A percentile compares a stretch with the other conserved stretches of the same genome.
Evolutionary conservation across 257 asterid genomes (phyloP).

Genomic region (Handroanthus guayacan): DNA sequence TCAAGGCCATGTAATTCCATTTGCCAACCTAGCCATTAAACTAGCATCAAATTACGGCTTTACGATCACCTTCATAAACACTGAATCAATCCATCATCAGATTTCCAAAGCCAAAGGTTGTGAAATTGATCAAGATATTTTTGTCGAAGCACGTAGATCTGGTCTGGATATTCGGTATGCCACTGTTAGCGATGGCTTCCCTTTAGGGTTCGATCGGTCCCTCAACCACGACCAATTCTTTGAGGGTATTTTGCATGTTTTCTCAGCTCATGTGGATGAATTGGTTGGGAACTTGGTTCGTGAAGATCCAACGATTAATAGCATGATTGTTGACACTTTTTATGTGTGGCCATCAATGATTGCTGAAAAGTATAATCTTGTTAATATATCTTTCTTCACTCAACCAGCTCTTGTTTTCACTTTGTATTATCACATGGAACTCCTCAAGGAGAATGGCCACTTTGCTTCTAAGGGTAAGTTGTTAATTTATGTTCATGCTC

Average conservation of each 20-base stretch:
- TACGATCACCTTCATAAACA: conserved; percentile 54
- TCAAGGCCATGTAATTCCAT: conserved; percentile 56
- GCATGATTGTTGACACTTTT: conserved; percentile 57
- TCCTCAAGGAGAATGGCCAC: conserved; percentile 51
- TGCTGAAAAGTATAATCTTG: conserved; percentile 51
- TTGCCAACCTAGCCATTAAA: conserved; percentile 44
- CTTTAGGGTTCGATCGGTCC: conserved; percentile 47
- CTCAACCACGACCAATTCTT: conserved; percentile 45
- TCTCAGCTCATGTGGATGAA: conserved; percentile 45
- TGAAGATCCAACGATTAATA: conserved; percentile 40
- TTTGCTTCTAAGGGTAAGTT: conserved; percentile 42
- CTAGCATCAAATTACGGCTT: conserved; percentile 48
- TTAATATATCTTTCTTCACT: conserved; percentile 58
- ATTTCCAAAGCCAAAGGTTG: conserved; percentile 32
- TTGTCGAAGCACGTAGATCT: conserved; percentile 32
- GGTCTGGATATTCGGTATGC: conserved; percentile 49
- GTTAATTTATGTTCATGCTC: too few relatives aligned
- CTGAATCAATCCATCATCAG: conserved; percentile 43
- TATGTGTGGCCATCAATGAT: conserved; percentile 50
- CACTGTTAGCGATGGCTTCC: conserved; percentile 48
- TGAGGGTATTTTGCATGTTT: conserved; percentile 35
- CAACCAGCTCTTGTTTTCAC: conserved; percentile 57
- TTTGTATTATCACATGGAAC: conserved; percentile 50
- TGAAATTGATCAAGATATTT: conserved; percentile 23
- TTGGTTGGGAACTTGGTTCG: conserved; percentile 38